These are phyloP conservation scores for Boechera divaricarpa DNA, from an alignment of 345 rosid species.

Conservation along the genomic window DNA sequence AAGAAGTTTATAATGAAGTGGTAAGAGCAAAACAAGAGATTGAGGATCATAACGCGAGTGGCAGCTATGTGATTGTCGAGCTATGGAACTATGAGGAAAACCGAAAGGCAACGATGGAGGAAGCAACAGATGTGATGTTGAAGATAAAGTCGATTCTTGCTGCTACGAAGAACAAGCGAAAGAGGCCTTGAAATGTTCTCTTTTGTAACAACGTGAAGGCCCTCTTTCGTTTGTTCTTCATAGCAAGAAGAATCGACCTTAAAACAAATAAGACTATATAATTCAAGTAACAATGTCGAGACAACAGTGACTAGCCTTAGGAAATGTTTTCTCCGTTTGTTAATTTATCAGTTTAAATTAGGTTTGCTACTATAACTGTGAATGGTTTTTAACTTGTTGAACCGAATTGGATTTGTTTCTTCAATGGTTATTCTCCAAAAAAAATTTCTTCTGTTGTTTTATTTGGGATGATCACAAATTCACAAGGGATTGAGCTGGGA, in stretches of 20 bases:
- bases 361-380: not conserved
- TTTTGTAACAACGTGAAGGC: no score
- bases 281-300: not conserved
- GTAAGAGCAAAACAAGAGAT: conserved; percentile 35
- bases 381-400: not conserved
- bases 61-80: conserved; percentile 32
- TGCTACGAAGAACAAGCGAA: conserved; percentile 19
- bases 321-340: not conserved
- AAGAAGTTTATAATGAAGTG: conserved; percentile 35
- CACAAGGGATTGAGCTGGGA: not conserved
- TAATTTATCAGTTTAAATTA: not conserved
- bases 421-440: not conserved
- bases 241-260: no score
- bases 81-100: conserved; percentile 38
- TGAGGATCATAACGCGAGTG: conserved; percentile 43
- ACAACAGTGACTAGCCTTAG: not conserved
- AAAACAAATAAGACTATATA: no score
- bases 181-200: conserved; percentile 9
- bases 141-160: conserved; percentile 7
- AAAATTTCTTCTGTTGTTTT: not conserved
- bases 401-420: not conserved
- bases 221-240: no score
- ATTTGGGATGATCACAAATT: no score
- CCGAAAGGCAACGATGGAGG: conserved; percentile 33
- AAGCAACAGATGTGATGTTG: conserved; percentile 28